Evolutionary conservation across 768 basidiomycete species (phyloP), one percentile per base, ranked within the genome.

Genomic region (Panaeolus cyanescens): DNA sequence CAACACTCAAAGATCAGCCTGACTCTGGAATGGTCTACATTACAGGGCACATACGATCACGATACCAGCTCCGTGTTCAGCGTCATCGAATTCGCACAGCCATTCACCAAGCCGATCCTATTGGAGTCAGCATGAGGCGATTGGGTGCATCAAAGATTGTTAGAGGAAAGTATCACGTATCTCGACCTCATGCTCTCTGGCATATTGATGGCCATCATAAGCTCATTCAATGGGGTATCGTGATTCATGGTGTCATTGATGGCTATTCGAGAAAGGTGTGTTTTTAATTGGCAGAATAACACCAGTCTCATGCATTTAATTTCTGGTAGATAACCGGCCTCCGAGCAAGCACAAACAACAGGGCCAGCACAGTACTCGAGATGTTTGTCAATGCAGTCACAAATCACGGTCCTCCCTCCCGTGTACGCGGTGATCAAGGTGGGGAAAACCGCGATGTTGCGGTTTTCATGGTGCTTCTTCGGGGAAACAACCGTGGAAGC

Each of bases 241-340:
- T 77, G 13, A 72, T 69, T 17, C 73, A 76, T 63, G 72, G 65
- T 0, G 74, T 76, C 45, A 74, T 76, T 42, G 71, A 75, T 64
- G 71, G 72, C 5, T 71, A 70, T 56, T 70, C 71, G 0, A 59
- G 68, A 1, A 33, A 33, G 32, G 32, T 33, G 32, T 33, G 32
- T 13, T 33, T 33, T 33, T 33, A 13, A 33, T 33, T 33, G n/a
- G n/a, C 32, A 33, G 13, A 6, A 13, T 33, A 33, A 33, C 32
- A 6, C 6, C 6, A 6, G 6, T 33, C 6, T 33, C 6, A 33
- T 33, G 32, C 6, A 6, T 33, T 13, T 13, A 33, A 6, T 6
- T 33, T 33, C 20, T n/a, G 2, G 12, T 55, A 63, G 62, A 58
- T 75, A 1, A 66, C 66, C 15, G 75, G 66, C 5, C 59, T 78